phyloP scores from a whole-genome alignment of 2,329 filamentous ascomycete species.

The Microdochium bolleyi region DNA sequence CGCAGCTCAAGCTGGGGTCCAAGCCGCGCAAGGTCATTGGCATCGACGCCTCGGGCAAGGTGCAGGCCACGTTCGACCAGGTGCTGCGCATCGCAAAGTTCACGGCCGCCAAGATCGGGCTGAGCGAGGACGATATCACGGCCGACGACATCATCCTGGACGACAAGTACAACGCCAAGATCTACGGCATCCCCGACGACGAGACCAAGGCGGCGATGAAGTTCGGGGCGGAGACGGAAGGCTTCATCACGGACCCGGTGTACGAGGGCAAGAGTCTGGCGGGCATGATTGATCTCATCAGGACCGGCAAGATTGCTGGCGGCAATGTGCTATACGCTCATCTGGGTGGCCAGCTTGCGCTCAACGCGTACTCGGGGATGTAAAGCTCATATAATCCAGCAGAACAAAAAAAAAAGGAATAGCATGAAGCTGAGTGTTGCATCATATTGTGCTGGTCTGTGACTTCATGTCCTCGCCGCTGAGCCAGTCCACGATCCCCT shows the following conservation, averaged over 20 bases:
- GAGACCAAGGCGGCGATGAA: slow-evolving; percentile 60
- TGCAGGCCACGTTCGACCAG: slow-evolving; percentile 54
- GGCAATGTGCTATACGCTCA: slow-evolving; percentile 68
- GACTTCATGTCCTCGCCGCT: slow-evolving; percentile 1
- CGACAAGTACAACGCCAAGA: slow-evolving; percentile 54
- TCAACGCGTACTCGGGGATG: slow-evolving; percentile 58
- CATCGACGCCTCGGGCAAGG: slow-evolving; percentile 57
- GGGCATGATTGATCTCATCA: slow-evolving; percentile 62
- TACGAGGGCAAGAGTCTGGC: slow-evolving; percentile 72
- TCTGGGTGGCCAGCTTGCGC: slow-evolving; percentile 59
- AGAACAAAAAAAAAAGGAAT: background rate
- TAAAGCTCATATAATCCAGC: background rate
- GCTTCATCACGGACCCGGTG: slow-evolving; percentile 67
- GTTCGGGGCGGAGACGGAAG: slow-evolving; percentile 61
- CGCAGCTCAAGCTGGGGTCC: slow-evolving; percentile 36
- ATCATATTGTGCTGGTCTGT: background rate
- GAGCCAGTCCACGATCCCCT: slow-evolving; percentile 3
- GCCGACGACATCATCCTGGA: slow-evolving; percentile 56
- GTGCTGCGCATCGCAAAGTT: slow-evolving; percentile 57
- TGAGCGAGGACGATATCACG: slow-evolving; percentile 50
- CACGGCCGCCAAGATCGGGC: slow-evolving; percentile 56
- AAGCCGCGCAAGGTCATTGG: slow-evolving; percentile 51
- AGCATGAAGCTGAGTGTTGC: background rate
- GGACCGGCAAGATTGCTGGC: slow-evolving; percentile 48
- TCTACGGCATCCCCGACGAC: slow-evolving; percentile 60